These are phyloP conservation scores for Leccinum broughii DNA, from an alignment of 768 basidiomycete species.

Conservation along the genomic window DNA sequence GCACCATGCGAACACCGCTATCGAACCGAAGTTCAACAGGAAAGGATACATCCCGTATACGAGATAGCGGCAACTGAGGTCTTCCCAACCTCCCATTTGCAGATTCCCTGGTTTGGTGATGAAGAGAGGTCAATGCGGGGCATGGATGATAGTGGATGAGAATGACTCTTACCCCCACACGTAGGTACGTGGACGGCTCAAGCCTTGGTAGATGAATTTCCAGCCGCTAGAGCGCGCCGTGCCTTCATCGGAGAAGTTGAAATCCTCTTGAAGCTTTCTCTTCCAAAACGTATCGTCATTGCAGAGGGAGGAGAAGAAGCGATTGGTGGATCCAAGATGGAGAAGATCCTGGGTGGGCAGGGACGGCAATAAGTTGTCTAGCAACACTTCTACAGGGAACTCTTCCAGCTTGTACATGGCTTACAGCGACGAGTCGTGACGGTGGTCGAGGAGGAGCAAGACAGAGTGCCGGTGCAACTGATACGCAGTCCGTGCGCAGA, in stretches of 20 bases:
- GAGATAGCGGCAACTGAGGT: slow-evolving; percentile 29
- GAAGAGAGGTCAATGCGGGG: slow-evolving; percentile 2
- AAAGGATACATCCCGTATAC: slow-evolving; percentile 50
- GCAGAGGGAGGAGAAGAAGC: slow-evolving; percentile 58
- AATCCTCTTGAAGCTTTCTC: slow-evolving; percentile 64
- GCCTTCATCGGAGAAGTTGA: slow-evolving; percentile 70
- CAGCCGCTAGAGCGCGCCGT: slow-evolving; percentile 79
- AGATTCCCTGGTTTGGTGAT: slow-evolving; percentile 46
- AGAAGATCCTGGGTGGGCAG: slow-evolving; percentile 58
- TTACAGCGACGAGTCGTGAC: not conserved
- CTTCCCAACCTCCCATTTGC: slow-evolving; percentile 67
- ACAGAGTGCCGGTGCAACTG: not conserved
- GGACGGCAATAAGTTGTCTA: slow-evolving; percentile 68
- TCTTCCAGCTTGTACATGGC: slow-evolving; percentile 45
- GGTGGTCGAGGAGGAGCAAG: slow-evolving; percentile 2
- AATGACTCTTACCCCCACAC: slow-evolving; percentile 58
- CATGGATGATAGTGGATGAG: not conserved
- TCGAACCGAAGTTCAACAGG: slow-evolving; percentile 60
- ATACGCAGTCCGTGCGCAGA: slow-evolving; percentile 10
- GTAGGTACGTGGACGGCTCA: slow-evolving; percentile 53
- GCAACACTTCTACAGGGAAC: slow-evolving; percentile 73
- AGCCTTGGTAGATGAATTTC: slow-evolving; percentile 74
- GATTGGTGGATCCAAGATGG: slow-evolving; percentile 60
- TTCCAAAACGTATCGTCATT: slow-evolving; percentile 83
- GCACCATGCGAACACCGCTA: slow-evolving; percentile 64